These are phyloP conservation scores for Lachnellula suecica DNA, from an alignment of 2,329 filamentous ascomycete genomes.

Conservation along the genomic window DNA sequence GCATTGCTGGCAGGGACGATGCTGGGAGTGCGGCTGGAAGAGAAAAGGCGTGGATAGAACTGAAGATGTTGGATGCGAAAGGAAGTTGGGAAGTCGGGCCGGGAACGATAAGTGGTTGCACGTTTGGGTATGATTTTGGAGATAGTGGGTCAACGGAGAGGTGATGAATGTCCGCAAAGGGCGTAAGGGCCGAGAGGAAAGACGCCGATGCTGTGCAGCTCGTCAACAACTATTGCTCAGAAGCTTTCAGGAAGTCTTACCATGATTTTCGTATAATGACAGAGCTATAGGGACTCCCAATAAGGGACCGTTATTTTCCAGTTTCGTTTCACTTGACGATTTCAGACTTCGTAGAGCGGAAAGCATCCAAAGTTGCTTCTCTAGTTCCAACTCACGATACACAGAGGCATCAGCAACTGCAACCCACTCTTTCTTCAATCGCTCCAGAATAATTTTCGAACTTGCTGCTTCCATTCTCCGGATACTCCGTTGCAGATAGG, in stretches of 20 bases:
- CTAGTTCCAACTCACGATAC: conserved; percentile 51
- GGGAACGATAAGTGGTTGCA: conserved; percentile 34
- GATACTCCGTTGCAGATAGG: conserved; percentile 51
- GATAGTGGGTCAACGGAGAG: conserved; percentile 38
- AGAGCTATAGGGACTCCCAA: conserved; percentile 20
- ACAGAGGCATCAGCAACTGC: conserved; percentile 44
- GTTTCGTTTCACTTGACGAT: conserved; percentile 30
- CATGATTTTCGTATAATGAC: conserved; percentile 32
- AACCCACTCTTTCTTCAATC: conserved; percentile 53
- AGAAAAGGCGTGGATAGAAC: conserved; percentile 50
- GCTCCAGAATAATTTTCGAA: conserved; percentile 50
- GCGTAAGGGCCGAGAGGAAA: conserved; percentile 31
- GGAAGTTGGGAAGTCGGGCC: conserved; percentile 37
- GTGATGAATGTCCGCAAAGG: conserved; percentile 42
- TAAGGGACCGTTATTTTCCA: conserved; percentile 18
- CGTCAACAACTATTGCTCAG: background rate
- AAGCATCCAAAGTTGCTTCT: conserved; percentile 62
- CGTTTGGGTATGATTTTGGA: conserved; percentile 34
- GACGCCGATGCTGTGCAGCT: conserved; percentile 26
- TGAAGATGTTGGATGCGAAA: conserved; percentile 40
- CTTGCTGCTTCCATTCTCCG: conserved; percentile 54
- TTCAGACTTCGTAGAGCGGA: conserved; percentile 50
- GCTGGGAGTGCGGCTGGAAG: conserved; percentile 58
- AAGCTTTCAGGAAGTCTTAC: conserved; percentile 15
- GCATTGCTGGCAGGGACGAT: conserved; percentile 53